These are phyloP conservation scores for Saccharomycopsis sp. DNA, from an alignment of 805 yeast genomes.

Conservation along the genomic window DNA sequence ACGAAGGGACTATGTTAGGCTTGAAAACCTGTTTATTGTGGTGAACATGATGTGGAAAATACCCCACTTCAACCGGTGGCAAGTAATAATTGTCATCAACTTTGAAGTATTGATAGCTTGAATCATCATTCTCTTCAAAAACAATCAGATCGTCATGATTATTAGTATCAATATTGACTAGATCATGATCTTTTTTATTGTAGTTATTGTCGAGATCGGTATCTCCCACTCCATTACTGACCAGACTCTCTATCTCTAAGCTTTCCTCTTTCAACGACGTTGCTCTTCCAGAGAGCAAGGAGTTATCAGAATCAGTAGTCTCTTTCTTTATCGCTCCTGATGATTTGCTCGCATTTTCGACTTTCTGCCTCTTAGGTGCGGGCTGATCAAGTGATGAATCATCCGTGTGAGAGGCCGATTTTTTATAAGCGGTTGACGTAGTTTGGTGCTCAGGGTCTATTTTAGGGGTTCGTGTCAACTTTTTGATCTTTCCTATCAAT, in stretches of 20 bases:
- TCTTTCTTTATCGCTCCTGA: background rate
- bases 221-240: background rate
- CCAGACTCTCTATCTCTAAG: background rate
- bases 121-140: slow-evolving; percentile 17
- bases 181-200: background rate
- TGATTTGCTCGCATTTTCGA: background rate
- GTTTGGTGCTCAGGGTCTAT: background rate
- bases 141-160: background rate
- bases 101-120: slow-evolving; percentile 44
- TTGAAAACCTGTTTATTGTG: slow-evolving; percentile 26
- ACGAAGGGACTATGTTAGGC: background rate
- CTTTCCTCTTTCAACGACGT: background rate
- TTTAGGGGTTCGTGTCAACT: background rate
- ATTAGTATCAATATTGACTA: background rate
- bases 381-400: background rate
- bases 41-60: slow-evolving; percentile 50
- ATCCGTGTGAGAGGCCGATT: background rate
- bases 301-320: background rate
- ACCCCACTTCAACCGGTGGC: slow-evolving; percentile 50
- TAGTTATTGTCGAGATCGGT: background rate
- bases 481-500: slow-evolving; percentile 28
- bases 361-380: background rate
- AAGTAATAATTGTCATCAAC: slow-evolving; percentile 44
- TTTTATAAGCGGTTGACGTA: background rate
- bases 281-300: background rate